Base-by-base conservation (phyloP, 169 alveolate genomes). In the Cryptosporidium muris region DNA sequence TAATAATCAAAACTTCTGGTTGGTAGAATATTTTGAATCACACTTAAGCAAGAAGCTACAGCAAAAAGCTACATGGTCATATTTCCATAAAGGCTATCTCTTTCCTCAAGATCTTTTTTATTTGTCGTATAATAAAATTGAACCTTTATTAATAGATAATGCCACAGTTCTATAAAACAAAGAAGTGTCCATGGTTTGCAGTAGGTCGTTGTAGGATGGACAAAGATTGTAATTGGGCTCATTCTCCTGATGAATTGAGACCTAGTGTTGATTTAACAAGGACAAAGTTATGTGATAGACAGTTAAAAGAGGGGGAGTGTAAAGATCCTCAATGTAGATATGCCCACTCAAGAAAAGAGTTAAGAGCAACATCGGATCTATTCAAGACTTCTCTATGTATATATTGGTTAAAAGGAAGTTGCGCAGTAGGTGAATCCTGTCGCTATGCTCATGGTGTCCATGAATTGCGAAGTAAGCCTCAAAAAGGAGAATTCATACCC, bases 331-430 rank as follows among this genome's bases (percentile, higher is more conserved):
- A 82, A 36, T 85, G 92, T 52, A 85, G 89, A 58, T 89, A 80
- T 58, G 92, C 92, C 2, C 92, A 89, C 37, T 82, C 89, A 34
- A 81, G 85, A 25, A 88, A 38, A 48, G 92, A 89, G 65, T 60
- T 89, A 40, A 51, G 92, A 25, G 66, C 82, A 5, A 81, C 92
- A 7, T 82, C 64, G 40, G 89, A 80, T 45, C 80, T 89, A 4
- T 81, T 67, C 67, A 89, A 89, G 64, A 89, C 92, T 2, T 81
- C 85, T 8, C 63, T 89, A 45, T 89, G 92, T 36, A 64, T 81
- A 63, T 89, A 85, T 66, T 89, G 92, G 92, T 64, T 81, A 6
- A 62, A 89, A n/a, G 92, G 92, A 12, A 62, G 88, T 40, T 88
- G 92, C 58, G 48, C 66, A 36, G 65, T 80, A 34, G 80, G 81